Evolutionary conservation across 108 stramenopile species (phyloP).

Genomic region (Schizochytrium sp.): DNA sequence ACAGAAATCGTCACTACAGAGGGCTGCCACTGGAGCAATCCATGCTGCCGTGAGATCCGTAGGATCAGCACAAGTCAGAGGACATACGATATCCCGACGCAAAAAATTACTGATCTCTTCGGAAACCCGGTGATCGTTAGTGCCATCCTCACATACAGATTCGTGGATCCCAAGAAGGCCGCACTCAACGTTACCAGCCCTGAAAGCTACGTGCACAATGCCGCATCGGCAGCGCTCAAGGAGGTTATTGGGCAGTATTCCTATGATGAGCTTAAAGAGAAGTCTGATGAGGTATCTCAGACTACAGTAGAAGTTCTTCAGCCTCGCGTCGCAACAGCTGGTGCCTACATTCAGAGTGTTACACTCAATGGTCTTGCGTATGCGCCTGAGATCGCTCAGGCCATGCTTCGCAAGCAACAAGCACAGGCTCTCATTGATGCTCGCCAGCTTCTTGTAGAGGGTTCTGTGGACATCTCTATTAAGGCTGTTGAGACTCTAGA

Average conservation of each 20-base stretch:
- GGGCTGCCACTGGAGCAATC: slow-evolving; percentile 49
- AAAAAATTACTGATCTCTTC: slow-evolving; percentile 13
- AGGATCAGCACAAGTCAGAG: not conserved
- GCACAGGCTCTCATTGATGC: slow-evolving; percentile 48
- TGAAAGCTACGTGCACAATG: not conserved
- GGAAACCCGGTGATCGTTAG: slow-evolving; percentile 27
- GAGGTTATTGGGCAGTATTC: slow-evolving; percentile 28
- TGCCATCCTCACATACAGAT: slow-evolving; percentile 29
- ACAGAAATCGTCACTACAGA: slow-evolving; percentile 3
- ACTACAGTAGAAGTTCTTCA: not conserved
- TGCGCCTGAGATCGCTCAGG: slow-evolving; percentile 43
- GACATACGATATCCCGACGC: not conserved
- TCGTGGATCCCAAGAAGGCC: not conserved
- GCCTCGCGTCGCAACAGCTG: slow-evolving; percentile 42
- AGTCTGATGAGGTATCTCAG: slow-evolving; percentile 28
- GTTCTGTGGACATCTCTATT: slow-evolving; percentile 43
- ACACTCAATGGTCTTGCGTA: slow-evolving; percentile 42
- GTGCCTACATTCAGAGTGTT: not conserved
- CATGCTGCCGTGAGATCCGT: slow-evolving; percentile 31
- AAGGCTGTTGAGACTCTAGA: not conserved
- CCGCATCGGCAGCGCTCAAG: slow-evolving; percentile 22
- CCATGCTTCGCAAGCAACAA: slow-evolving; percentile 54
- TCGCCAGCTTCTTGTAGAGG: slow-evolving; percentile 54
- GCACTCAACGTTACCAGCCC: slow-evolving; percentile 22
- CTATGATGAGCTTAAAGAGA: slow-evolving; percentile 54